Conservation (phyloP, 2,329 filamentous ascomycete species). For the Clonostachys rhizophaga region DNA sequence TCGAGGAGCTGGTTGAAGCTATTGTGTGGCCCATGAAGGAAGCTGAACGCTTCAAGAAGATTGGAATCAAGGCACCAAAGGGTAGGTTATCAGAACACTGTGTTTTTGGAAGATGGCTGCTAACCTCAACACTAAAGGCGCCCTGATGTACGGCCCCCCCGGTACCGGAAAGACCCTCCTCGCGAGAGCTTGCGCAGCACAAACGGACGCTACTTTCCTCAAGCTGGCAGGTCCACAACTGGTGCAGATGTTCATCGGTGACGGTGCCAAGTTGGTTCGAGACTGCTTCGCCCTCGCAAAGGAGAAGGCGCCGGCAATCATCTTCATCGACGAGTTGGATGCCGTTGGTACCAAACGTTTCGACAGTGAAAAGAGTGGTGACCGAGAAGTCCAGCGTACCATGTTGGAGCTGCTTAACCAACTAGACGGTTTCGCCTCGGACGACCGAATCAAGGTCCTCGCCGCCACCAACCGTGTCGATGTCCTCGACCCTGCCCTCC, state of each 20-base stretch:
- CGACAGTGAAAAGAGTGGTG: constrained; percentile 96
- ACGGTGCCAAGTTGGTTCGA: constrained; percentile 94
- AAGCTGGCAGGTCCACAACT: constrained; percentile 97
- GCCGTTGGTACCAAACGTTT: constrained; percentile 99
- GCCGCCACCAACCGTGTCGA: constrained; percentile 94
- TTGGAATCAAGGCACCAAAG: constrained; percentile 98
- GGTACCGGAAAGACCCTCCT: constrained; percentile 90
- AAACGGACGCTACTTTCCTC: constrained; percentile 97
- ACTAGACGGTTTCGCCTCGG: constrained; percentile 94
- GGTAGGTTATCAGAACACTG: constrained; percentile 76
- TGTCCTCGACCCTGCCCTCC: constrained; percentile 84
- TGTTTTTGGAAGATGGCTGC: constrained; percentile 72
- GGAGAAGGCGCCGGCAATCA: constrained; percentile 97
- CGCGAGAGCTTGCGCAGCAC: constrained; percentile 91
- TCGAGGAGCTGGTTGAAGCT: constrained; percentile 96
- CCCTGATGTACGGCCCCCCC: constrained; percentile 94
- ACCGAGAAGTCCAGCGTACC: constrained; percentile 95
- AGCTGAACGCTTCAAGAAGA: constrained; percentile 98
- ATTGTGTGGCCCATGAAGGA: constrained; percentile 99
- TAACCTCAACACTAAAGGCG: constrained; percentile 45
- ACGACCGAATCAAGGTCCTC: constrained; percentile 94
- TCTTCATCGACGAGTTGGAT: constrained; percentile 98
- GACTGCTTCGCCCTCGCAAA: constrained; percentile 98
- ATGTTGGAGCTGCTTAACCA: constrained; percentile 99
- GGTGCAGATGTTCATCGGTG: constrained; percentile 99